phyloP scores from a whole-genome alignment of 352 stramenopile species.

The Hyaloperonospora arabidopsidis region DNA sequence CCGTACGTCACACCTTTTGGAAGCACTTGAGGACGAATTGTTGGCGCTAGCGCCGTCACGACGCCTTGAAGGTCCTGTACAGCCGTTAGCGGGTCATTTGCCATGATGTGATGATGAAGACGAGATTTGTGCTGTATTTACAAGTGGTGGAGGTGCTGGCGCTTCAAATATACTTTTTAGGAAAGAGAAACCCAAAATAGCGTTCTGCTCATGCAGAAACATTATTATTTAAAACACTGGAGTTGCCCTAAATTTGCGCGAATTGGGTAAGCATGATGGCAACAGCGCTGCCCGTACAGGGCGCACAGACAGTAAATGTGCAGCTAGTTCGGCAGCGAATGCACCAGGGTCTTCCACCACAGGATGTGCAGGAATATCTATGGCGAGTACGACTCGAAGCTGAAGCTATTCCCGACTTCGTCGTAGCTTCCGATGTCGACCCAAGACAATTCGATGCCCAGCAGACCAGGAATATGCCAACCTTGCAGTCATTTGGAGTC shows the following conservation, averaged over 20 bases:
- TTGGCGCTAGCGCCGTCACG: slow-evolving; percentile 45
- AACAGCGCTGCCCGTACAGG: slow-evolving; percentile 53
- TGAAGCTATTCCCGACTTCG: slow-evolving; percentile 67
- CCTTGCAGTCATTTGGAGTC: slow-evolving; percentile 36
- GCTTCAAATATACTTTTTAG: no score
- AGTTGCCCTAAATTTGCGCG: not conserved
- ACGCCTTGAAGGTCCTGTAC: slow-evolving; percentile 58
- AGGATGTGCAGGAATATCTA: slow-evolving; percentile 79
- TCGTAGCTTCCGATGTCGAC: slow-evolving; percentile 64
- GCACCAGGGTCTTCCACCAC: slow-evolving; percentile 49
- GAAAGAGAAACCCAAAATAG: no score
- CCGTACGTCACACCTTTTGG: slow-evolving; percentile 53
- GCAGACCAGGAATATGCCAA: slow-evolving; percentile 71
- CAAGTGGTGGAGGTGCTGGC: no score
- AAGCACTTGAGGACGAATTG: slow-evolving; percentile 55
- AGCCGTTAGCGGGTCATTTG: slow-evolving; percentile 44
- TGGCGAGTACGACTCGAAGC: slow-evolving; percentile 78
- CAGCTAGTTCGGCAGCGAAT: slow-evolving; percentile 54
- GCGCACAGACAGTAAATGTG: slow-evolving; percentile 46
- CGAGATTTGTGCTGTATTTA: no score
- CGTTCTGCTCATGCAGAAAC: no score
- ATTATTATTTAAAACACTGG: no score
- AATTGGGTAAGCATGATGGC: slow-evolving; percentile 54
- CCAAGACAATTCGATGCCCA: slow-evolving; percentile 52
- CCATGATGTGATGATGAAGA: no score